These are phyloP conservation scores for Metschnikowia vanudenii DNA, from an alignment of 805 yeast genomes.

Conservation along the genomic window DNA sequence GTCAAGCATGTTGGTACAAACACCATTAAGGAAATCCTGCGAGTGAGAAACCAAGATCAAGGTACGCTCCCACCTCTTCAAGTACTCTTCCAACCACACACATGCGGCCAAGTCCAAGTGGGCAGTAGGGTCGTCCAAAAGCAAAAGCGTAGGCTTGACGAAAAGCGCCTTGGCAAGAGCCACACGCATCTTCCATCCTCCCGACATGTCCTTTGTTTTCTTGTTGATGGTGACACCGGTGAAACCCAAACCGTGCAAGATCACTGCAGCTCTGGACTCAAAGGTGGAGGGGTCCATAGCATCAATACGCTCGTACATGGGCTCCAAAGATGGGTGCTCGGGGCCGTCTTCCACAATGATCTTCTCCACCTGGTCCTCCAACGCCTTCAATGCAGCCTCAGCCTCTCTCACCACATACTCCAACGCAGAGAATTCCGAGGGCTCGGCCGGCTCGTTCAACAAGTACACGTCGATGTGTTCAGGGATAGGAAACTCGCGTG, in stretches of 20 bases:
- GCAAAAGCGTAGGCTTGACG: conserved; percentile 92
- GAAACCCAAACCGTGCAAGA: conserved; percentile 96
- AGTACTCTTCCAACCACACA: conserved; percentile 99
- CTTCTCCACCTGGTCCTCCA: conserved; percentile 90
- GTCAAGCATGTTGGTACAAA: conserved; percentile 96
- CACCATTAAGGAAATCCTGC: conserved; percentile 99
- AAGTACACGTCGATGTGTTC: conserved; percentile 87
- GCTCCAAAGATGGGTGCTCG: conserved; percentile 81
- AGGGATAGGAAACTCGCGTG: conserved; percentile 95
- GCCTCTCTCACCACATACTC: conserved; percentile 98
- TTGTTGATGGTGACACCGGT: conserved; percentile 80
- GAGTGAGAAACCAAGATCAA: conserved; percentile 95
- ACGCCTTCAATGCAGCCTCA: conserved; percentile 82
- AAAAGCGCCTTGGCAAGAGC: conserved; percentile 96
- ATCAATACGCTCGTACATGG: conserved; percentile 92
- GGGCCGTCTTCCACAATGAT: conserved; percentile 90
- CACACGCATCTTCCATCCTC: conserved; percentile 99
- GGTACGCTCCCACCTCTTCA: conserved; percentile 90
- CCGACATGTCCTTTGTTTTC: conserved; percentile 98
- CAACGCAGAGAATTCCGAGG: conserved; percentile 86
- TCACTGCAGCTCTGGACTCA: conserved; percentile 94
- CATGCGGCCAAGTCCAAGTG: conserved; percentile 99
- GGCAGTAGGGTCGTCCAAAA: conserved; percentile 98
- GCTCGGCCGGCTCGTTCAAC: conserved; percentile 96
- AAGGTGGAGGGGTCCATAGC: conserved; percentile 94